Percentiles rank a stretch among this genome's conserved stretches.
These are phyloP conservation scores for Priceomyces melissophilus DNA, from an alignment of 805 yeast genomes.

Conservation along the genomic window DNA sequence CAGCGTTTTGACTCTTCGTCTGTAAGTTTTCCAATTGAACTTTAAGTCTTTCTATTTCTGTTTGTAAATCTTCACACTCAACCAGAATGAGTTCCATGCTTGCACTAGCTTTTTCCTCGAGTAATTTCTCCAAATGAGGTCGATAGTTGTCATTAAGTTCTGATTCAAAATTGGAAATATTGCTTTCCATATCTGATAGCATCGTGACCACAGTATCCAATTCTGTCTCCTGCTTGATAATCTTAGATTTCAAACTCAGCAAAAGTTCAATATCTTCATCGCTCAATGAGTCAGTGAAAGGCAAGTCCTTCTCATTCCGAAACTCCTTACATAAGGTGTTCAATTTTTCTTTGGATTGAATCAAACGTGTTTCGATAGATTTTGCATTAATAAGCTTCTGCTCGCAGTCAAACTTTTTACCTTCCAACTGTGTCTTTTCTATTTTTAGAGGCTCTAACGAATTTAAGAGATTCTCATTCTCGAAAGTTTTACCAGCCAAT, in stretches of 20 bases:
- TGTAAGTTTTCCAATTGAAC: slow-evolving; percentile 27
- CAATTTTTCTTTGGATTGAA: slow-evolving; percentile 22
- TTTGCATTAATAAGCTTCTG: slow-evolving; percentile 43
- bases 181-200: slow-evolving; percentile 45
- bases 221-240: slow-evolving; percentile 37
- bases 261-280: slow-evolving; percentile 46
- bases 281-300: slow-evolving; percentile 53
- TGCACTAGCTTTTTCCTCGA: slow-evolving; percentile 14
- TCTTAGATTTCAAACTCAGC: slow-evolving; percentile 24
- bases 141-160: slow-evolving; percentile 57
- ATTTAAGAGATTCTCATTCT: slow-evolving; percentile 42
- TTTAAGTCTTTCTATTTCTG: slow-evolving; percentile 21
- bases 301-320: slow-evolving; percentile 46
- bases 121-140: slow-evolving; percentile 40
- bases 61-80: slow-evolving; percentile 15
- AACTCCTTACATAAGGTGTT: slow-evolving; percentile 41
- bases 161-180: slow-evolving; percentile 45
- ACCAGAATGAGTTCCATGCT: slow-evolving; percentile 13
- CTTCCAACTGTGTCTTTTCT: slow-evolving; percentile 38
- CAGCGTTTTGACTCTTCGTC: slow-evolving; percentile 22
- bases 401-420: slow-evolving; percentile 39
- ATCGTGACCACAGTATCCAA: slow-evolving; percentile 39
- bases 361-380: slow-evolving; percentile 22
- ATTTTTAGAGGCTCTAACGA: slow-evolving; percentile 43
- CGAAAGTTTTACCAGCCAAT: slow-evolving; percentile 29